These are phyloP conservation scores for Brassica rapa DNA, from an alignment of 345 rosid genomes.

Conservation along the genomic window DNA sequence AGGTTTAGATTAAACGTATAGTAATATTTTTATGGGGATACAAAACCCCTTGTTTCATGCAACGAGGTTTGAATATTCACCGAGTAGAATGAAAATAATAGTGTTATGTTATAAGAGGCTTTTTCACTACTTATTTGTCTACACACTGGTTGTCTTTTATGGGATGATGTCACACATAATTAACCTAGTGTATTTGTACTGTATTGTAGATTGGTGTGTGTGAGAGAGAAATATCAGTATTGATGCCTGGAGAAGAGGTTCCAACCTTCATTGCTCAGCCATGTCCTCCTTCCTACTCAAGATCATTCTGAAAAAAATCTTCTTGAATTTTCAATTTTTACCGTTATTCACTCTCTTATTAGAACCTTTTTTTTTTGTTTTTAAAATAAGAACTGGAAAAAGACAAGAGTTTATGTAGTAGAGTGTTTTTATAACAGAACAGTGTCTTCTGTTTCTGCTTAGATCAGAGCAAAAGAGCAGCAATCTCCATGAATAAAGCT, in stretches of 20 bases:
- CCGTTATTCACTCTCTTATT: not conserved
- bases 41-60: conserved; percentile 37
- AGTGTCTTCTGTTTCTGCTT: conserved; percentile 35
- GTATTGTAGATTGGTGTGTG: conserved; percentile 53
- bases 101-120: conserved; percentile 5
- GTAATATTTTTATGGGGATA: conserved; percentile 32
- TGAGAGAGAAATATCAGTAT: conserved; percentile 64
- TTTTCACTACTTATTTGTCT: conserved; percentile 32
- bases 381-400: not conserved
- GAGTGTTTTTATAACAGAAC: conserved; percentile 33
- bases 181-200: not conserved
- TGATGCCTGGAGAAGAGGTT: conserved; percentile 76
- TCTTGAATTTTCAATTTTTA: not conserved
- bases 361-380: not conserved
- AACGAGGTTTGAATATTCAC: conserved; percentile 43
- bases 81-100: not conserved
- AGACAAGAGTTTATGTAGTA: conserved; percentile 29
- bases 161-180: conserved; percentile 29
- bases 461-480: conserved; percentile 30
- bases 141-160: conserved; percentile 23
- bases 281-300: conserved; percentile 53
- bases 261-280: conserved; percentile 80
- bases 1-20: conserved; percentile 19
- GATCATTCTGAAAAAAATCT: conserved; percentile 36
- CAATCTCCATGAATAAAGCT: conserved; percentile 34